Base-by-base conservation (phyloP, 2,329 filamentous ascomycete genomes). In the Neopestalotiopsis sp. region DNA sequence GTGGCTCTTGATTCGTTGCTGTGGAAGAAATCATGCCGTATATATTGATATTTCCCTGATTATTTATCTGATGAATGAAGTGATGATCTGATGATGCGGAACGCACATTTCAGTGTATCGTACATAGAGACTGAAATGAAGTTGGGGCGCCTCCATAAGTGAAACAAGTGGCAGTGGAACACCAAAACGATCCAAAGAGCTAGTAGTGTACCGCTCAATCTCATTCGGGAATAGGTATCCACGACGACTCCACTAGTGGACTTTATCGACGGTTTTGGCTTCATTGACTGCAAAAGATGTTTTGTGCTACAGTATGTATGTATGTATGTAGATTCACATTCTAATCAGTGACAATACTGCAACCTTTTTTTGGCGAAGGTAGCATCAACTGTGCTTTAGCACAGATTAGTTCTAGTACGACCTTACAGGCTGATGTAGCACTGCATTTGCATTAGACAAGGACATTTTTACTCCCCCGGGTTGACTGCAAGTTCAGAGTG, bases 271-370 rank as follows among this genome's bases (percentile, higher is more conserved):
- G 52, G 52, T 57, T 57, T 57, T 57, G 52, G 52, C 52, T 57
- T 57, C 52, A 57, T 57, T 57, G 52, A 57, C 52, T 57, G 52
- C 52, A 57, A 57, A 57, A 57, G 52, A 57, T 57, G 52, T 57
- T 57, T 57, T 57, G 52, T 57, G 52, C 52, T 57, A 57, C 52
- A 57, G 52, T 57, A 57, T 57, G 52, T 57, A 57, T 42, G n/a
- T n/a, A 42, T 57, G 52, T 57, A 57, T 57, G 52, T 57, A 57
- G 17, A 57, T 57, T 57, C 52, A n/a, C 52, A 57, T 57, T 57
- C 52, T 57, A 28, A 57, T 57, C 52, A 57, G 52, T 57, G 52
- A 57, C 52, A 57, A 57, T n/a, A 57, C 52, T 57, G 52, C 52
- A 57, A 57, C 52, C 52, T 4, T 4, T 57, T 57, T 57, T 57